A percentile compares a stretch with the other conserved stretches of the same genome.
phyloP scores from a whole-genome alignment of 352 stramenopile species.

The Pythium folliculosum region DNA sequence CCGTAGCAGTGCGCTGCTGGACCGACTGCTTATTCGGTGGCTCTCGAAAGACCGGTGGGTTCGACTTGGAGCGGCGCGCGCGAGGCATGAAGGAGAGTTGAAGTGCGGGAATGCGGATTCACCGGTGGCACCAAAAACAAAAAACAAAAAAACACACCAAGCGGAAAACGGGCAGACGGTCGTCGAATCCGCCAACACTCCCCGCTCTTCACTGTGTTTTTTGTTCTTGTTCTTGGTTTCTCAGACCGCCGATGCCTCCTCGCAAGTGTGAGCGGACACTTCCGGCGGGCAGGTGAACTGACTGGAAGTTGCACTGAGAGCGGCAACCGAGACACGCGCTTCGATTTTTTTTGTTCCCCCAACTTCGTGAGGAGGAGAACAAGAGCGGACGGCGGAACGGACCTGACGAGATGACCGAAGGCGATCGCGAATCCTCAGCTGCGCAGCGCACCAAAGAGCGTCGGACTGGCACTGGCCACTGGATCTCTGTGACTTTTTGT shows the following conservation, averaged over 20 bases:
- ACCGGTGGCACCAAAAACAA: not conserved
- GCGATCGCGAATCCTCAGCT: slow-evolving; percentile 4
- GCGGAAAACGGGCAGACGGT: not conserved
- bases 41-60: not conserved
- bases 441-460: not conserved
- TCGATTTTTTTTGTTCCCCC: not conserved
- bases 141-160: not conserved
- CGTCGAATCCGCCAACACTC: not conserved
- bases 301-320: not conserved
- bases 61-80: not conserved
- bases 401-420: not conserved
- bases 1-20: not conserved
- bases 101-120: not conserved
- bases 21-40: not conserved
- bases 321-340: slow-evolving; percentile 5
- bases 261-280: not conserved
- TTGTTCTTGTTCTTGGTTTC: not conserved
- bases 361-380: not conserved
- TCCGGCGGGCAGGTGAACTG: not conserved
- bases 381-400: not conserved
- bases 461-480: slow-evolving; percentile 5
- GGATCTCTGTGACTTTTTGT: not conserved
- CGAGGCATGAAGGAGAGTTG: slow-evolving; percentile 3
- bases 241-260: not conserved
- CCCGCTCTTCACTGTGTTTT: not conserved